These are phyloP conservation scores for Laguncularia racemosa DNA, from an alignment of 345 rosid species.

Conservation along the genomic window DNA sequence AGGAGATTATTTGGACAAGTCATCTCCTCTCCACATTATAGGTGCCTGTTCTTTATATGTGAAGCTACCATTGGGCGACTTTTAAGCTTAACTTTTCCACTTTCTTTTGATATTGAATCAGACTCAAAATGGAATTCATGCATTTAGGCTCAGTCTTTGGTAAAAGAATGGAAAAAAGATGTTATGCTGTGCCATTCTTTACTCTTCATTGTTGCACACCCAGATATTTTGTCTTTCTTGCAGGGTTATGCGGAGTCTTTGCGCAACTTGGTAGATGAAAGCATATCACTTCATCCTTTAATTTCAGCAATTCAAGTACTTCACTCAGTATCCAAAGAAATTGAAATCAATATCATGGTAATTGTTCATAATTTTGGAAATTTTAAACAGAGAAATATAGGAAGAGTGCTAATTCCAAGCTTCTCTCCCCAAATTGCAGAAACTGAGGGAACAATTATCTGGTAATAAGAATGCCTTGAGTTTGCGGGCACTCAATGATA, in stretches of 20 bases:
- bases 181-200: too few relatives aligned
- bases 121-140: too few relatives aligned
- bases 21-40: neutral
- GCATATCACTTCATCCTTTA: conserved; percentile 45
- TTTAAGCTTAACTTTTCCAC: too few relatives aligned
- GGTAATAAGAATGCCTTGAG: conserved; percentile 22
- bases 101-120: too few relatives aligned
- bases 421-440: conserved; percentile 32
- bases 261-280: conserved; percentile 39
- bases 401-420: neutral
- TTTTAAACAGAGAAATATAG: neutral
- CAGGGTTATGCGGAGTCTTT: conserved; percentile 46
- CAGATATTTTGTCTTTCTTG: conserved; percentile 1
- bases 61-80: too few relatives aligned
- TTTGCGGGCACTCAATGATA: conserved; percentile 65
- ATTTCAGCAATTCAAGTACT: conserved; percentile 51
- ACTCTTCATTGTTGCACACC: too few relatives aligned
- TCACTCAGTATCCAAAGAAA: conserved; percentile 45
- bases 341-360: conserved; percentile 58
- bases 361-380: neutral
- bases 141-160: too few relatives aligned
- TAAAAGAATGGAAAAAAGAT: too few relatives aligned
- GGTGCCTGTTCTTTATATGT: too few relatives aligned
- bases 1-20: neutral
- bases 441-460: conserved; percentile 23